Conservation (phyloP, 257 asterid species). For the Mentha longifolia region DNA sequence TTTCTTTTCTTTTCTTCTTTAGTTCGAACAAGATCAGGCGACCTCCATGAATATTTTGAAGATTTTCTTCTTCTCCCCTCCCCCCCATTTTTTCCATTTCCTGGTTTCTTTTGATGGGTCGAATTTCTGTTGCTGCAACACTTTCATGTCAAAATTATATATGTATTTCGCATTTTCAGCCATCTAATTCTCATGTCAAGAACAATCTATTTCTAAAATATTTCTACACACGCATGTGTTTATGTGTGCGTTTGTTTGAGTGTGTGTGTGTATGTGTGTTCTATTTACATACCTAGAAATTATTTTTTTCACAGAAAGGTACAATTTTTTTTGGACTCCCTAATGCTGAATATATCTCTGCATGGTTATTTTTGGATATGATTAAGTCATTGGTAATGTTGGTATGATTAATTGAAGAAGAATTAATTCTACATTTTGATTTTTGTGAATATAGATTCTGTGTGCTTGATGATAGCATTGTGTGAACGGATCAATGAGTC, state of each 20-base stretch:
- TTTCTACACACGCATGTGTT: not conserved
- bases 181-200: constrained; percentile 17
- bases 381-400: constrained; percentile 9
- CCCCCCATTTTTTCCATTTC: not conserved
- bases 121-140: constrained; percentile 21
- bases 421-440: not conserved
- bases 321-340: constrained; percentile 5
- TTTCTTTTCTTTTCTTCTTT: constrained; percentile 7
- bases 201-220: not conserved
- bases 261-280: not conserved
- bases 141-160: constrained; percentile 9
- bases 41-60: not conserved
- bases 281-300: not conserved
- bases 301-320: too few relatives aligned
- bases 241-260: not conserved
- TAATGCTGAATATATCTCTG: not conserved
- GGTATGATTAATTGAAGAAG: not conserved
- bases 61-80: not conserved
- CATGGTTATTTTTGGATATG: constrained; percentile 14
- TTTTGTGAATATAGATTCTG: not conserved
- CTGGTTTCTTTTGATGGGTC: not conserved
- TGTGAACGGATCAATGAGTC: constrained; percentile 69
- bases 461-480: constrained; percentile 46
- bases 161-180: constrained; percentile 1
- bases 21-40: too few relatives aligned